Evolutionary conservation across 257 asterid genomes (phyloP).

Genomic region (Lycium barbarum): DNA sequence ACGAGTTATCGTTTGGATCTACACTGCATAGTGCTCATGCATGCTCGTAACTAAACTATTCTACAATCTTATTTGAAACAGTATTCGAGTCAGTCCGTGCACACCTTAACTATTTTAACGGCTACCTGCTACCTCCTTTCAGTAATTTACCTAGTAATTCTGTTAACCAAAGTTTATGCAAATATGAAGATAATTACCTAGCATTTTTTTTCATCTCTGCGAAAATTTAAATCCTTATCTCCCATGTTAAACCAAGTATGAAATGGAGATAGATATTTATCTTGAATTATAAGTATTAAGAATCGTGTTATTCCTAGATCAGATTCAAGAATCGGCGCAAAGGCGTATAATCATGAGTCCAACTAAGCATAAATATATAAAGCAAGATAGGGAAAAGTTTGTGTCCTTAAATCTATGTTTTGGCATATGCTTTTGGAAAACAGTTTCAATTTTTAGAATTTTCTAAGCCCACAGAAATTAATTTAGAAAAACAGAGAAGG

Average conservation of each 20-base stretch:
- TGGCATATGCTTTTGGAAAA: conserved; percentile 25
- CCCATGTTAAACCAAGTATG: neutral
- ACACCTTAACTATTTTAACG: neutral
- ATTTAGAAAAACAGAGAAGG: neutral
- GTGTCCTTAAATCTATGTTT: conserved; percentile 15
- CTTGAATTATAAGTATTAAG: neutral
- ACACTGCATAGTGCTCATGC: neutral
- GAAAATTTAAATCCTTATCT: neutral
- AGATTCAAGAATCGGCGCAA: conserved; percentile 23
- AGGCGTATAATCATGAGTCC: conserved; percentile 27
- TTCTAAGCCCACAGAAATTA: neutral
- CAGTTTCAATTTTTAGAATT: neutral
- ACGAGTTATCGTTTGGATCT: neutral
- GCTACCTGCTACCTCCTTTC: neutral
- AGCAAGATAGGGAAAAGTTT: conserved; percentile 8
- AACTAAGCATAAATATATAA: conserved; percentile 22
- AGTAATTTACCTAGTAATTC: neutral
- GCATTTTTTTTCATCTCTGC: neutral
- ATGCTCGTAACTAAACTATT: no score
- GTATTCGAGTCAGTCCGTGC: neutral
- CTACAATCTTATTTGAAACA: neutral
- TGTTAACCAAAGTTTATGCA: neutral
- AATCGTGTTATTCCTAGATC: neutral
- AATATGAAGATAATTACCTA: neutral
- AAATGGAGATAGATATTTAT: neutral